phyloP scores from a whole-genome alignment of 2,329 filamentous ascomycete species.

The Monilinia vaccinii-corymbosi region DNA sequence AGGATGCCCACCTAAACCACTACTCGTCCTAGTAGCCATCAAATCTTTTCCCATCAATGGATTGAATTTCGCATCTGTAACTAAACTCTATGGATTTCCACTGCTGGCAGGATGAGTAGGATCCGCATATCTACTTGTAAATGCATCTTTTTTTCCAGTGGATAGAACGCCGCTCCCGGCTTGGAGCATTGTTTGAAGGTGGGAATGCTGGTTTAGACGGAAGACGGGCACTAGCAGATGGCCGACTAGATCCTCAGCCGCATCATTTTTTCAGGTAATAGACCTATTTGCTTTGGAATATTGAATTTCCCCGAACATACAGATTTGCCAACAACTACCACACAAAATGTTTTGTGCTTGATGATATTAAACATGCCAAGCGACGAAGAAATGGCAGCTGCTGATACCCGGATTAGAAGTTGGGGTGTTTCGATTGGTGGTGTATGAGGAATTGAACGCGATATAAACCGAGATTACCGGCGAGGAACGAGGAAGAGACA shows the following conservation, averaged over 20 bases:
- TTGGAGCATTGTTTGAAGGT: constrained; percentile 17
- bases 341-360: not conserved
- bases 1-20: constrained; percentile 31
- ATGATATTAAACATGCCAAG: not conserved
- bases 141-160: too few species aligned
- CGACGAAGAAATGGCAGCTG: not conserved
- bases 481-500: not conserved
- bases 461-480: not conserved
- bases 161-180: too few species aligned
- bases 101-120: too few species aligned
- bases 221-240: not conserved
- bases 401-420: not conserved
- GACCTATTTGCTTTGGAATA: not conserved
- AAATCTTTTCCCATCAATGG: too few species aligned
- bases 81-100: too few species aligned
- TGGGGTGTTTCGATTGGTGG: not conserved
- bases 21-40: too few species aligned
- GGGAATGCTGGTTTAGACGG: not conserved
- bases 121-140: too few species aligned
- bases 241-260: not conserved
- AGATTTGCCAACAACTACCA: not conserved
- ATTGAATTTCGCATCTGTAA: too few species aligned
- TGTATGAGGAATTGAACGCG: not conserved
- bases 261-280: not conserved
- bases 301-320: not conserved